Conservation (phyloP, 73 alveolate genomes). For the Stentor coeruleus region DNA sequence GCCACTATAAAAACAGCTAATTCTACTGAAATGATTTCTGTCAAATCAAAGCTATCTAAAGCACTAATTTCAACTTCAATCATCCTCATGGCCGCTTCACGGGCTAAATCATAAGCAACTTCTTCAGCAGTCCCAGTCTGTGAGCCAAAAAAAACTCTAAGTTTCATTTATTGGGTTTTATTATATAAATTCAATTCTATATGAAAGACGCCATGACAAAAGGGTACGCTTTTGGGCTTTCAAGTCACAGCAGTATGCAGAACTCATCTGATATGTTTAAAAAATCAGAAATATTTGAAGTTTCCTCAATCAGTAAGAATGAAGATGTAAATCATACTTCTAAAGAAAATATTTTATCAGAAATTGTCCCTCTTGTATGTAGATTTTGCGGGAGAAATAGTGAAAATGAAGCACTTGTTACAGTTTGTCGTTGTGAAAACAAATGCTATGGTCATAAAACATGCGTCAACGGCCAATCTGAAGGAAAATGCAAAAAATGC, state of each 20-base stretch:
- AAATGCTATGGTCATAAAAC: not conserved
- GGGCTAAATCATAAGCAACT: conserved; percentile 54
- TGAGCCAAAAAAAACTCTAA: conserved; percentile 49
- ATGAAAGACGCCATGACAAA: not conserved
- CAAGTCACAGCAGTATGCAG: conserved; percentile 27
- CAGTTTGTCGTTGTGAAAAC: not conserved
- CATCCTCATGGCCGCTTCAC: conserved; percentile 44
- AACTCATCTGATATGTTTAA: not conserved
- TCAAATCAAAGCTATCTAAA: conserved; percentile 33
- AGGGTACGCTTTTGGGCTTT: conserved; percentile 8
- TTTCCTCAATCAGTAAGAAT: conserved; percentile 3
- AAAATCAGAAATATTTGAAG: not conserved
- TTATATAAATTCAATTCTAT: not conserved
- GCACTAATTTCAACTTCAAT: conserved; percentile 32
- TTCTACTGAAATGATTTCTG: conserved; percentile 10
- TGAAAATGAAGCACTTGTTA: not conserved
- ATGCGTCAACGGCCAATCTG: conserved; percentile 28
- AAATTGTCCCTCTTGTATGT: not conserved
- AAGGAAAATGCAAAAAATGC: not conserved
- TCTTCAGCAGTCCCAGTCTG: conserved; percentile 53
- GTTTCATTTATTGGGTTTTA: conserved; percentile 29
- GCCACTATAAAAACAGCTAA: conserved; percentile 69
- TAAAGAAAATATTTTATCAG: not conserved
- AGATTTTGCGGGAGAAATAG: not conserved
- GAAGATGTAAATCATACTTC: not conserved